Percentiles rank a stretch among this genome's conserved stretches.
Conservation (phyloP, 2,329 filamentous ascomycete species). For the Sordariomycetes sp. region DNA sequence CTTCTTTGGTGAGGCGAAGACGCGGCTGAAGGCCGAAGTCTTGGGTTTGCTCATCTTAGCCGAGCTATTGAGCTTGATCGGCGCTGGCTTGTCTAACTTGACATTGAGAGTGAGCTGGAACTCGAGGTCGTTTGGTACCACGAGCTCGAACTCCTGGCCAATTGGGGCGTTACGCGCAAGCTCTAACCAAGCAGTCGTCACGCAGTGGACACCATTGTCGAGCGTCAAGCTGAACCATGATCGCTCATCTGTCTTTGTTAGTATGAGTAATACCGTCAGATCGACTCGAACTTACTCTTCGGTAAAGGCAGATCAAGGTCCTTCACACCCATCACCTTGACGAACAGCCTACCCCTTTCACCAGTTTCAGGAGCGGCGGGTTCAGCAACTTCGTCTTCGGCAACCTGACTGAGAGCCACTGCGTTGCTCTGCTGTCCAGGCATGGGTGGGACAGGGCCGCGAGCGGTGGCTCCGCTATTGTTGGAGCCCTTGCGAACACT, state of each 20-base stretch:
- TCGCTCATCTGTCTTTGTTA: slow-evolving; percentile 58
- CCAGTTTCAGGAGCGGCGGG: slow-evolving; percentile 62
- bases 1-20: slow-evolving; percentile 93
- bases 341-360: slow-evolving; percentile 85
- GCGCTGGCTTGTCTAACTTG: slow-evolving; percentile 76
- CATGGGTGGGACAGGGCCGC: slow-evolving; percentile 67
- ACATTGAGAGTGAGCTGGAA: slow-evolving; percentile 97
- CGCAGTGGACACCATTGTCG: slow-evolving; percentile 97
- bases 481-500: slow-evolving; percentile 43
- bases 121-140: slow-evolving; percentile 95
- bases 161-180: slow-evolving; percentile 87
- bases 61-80: slow-evolving; percentile 48
- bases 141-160: slow-evolving; percentile 95
- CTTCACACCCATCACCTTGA: slow-evolving; percentile 98
- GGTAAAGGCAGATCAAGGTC: slow-evolving; percentile 88
- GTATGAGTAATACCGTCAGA: slow-evolving; percentile 2
- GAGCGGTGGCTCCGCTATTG: slow-evolving; percentile 16
- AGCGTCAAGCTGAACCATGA: slow-evolving; percentile 93
- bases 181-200: slow-evolving; percentile 93
- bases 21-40: slow-evolving; percentile 79
- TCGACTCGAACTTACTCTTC: slow-evolving; percentile 54
- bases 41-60: slow-evolving; percentile 59
- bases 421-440: slow-evolving; percentile 83
- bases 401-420: slow-evolving; percentile 52
- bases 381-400: slow-evolving; percentile 54